These are phyloP conservation scores for Noccaea bulbosa DNA, from an alignment of 345 rosid species.

Conservation along the genomic window DNA sequence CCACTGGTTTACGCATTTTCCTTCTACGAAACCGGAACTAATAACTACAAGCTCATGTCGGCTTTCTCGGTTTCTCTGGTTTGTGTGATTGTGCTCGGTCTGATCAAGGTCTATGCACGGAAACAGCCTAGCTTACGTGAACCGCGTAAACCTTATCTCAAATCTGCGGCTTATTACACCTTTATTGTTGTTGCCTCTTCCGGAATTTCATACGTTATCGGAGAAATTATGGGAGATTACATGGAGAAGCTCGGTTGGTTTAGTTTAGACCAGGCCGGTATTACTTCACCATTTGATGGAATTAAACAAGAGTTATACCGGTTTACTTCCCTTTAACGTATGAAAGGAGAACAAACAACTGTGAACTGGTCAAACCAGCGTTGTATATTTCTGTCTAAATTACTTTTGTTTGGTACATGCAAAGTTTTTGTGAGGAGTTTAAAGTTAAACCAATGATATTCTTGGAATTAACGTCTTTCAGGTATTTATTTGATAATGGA, in stretches of 20 bases:
- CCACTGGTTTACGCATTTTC: constrained; percentile 68
- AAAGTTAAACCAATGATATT: background rate
- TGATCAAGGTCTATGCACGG: constrained; percentile 60
- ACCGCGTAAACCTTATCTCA: constrained; percentile 53
- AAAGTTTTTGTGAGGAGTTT: constrained; percentile 12
- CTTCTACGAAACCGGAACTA: constrained; percentile 54
- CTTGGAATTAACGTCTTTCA: background rate
- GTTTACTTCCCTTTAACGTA: constrained; percentile 25
- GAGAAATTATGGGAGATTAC: constrained; percentile 53
- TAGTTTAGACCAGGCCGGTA: constrained; percentile 19
- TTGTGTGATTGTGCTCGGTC: constrained; percentile 67
- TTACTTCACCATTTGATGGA: constrained; percentile 15
- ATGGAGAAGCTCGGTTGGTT: constrained; percentile 54
- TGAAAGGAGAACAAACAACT: background rate
- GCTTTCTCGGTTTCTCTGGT: constrained; percentile 61
- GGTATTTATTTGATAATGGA: background rate
- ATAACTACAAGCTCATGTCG: constrained; percentile 59
- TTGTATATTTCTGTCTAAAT: constrained; percentile 20
- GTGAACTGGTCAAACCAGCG: background rate
- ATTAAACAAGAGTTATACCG: background rate
- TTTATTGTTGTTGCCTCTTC: constrained; percentile 52
- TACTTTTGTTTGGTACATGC: constrained; percentile 14
- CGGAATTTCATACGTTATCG: constrained; percentile 62
- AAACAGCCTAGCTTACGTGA: constrained; percentile 44
- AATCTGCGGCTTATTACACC: constrained; percentile 51